Evolutionary conservation across 108 stramenopile genomes (phyloP), one percentile per base, ranked within the genome.

Genomic region (Poteriospumella lacustris): DNA sequence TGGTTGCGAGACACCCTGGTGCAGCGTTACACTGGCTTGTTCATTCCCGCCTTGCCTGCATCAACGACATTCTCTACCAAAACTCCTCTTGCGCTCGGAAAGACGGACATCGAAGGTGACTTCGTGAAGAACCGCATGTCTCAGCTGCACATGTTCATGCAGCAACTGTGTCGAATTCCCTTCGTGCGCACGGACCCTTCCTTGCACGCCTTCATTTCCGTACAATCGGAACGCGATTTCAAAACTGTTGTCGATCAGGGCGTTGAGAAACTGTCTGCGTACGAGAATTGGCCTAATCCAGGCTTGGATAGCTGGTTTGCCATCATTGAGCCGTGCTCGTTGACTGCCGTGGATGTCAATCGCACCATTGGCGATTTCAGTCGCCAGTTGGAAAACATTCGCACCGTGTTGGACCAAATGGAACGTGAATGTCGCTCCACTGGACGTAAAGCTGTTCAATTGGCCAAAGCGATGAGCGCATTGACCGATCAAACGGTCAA

Each of bases 221-320:
- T 78, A 1, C 77, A 78, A 62, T 64, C 39, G 36, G 77, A 78
- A 36, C 5, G 15, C 1, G 77, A 78, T n/a, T 78, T 56, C 52
- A 56, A 56, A 56, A 15, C 15, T 19, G 24, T 56, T 24, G 52
- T 56, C 52, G 52, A 56, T 15, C 15, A 24, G 15, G 19, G 24
- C 52, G 52, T 19, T 56, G 52, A 56, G 52, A 56, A 24, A 19
- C 15, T 24, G 19, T 19, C 19, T 56, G 52, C 19, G 15, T 19
- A 19, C 24, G 52, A 56, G 24, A 56, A 56, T 56, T n/a, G n/a
- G n/a, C n/a, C n/a, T n/a, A 56, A 56, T 56, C 19, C 15, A 56
- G 52, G 52, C 15, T 56, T 56, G 52, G 24, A 56, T 19, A 19
- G 15, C 15, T 56, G 52, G 52, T 19, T 19, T 19, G n/a, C n/a